Conservation (phyloP, 768 basidiomycete species). For the Dioszegia hungarica region DNA sequence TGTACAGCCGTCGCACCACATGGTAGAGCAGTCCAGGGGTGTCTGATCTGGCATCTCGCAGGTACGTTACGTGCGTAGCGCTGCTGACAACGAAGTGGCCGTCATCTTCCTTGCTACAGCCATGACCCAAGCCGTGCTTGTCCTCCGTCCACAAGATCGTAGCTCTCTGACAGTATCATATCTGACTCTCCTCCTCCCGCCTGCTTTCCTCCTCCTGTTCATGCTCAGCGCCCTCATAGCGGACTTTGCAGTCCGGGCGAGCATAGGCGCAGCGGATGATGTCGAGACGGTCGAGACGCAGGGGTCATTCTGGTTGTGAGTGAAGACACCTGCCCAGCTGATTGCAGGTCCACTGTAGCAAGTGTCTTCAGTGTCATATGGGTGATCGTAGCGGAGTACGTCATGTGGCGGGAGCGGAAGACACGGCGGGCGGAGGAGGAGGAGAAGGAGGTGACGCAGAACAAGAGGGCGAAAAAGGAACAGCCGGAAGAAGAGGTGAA, state of each 20-base stretch:
- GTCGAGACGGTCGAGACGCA: not conserved
- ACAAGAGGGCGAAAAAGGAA: not conserved
- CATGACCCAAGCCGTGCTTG: not conserved
- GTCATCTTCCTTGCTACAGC: not conserved
- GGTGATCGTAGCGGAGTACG: not conserved
- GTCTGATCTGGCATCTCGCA: constrained; percentile 8
- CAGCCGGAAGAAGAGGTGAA: not conserved
- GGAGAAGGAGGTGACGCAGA: not conserved
- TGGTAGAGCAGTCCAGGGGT: not conserved
- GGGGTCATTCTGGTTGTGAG: constrained; percentile 6
- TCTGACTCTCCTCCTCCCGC: not conserved
- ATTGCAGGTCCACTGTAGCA: not conserved
- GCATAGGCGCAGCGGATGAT: not conserved
- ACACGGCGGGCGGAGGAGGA: not conserved
- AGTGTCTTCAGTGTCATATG: not conserved
- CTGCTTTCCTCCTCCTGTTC: not conserved
- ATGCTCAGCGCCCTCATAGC: not conserved
- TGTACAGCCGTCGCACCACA: not conserved
- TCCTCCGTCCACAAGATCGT: not conserved
- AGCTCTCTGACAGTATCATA: not conserved
- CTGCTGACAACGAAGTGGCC: not conserved
- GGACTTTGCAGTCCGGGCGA: not conserved
- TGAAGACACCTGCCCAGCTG: not conserved
- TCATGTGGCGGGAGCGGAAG: not conserved
- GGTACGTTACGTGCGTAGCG: not conserved